Evolutionary conservation across 352 stramenopile species (phyloP).

Genomic region (Blastocystis hominis): DNA sequence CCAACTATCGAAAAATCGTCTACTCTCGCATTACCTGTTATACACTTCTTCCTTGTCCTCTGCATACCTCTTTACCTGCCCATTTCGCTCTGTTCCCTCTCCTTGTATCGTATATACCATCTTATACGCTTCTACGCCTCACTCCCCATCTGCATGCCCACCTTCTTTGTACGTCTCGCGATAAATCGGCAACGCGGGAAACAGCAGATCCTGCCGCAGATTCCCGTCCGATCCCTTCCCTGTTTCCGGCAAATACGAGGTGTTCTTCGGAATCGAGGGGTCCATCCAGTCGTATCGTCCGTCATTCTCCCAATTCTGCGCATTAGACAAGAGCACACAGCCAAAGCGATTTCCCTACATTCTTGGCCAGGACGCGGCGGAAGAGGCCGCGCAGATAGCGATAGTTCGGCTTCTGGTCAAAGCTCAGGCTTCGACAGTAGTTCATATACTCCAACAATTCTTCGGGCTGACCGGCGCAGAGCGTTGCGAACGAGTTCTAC

Average conservation of each 20-base stretch:
- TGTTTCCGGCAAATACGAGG: neutral
- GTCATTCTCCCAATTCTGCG: conserved; percentile 5
- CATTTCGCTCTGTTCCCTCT: too few relatives aligned
- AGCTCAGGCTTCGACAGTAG: conserved; percentile 81
- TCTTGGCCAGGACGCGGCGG: neutral
- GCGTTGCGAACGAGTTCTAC: conserved; percentile 62
- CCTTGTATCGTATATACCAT: too few relatives aligned
- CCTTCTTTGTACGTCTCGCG: conserved; percentile 36
- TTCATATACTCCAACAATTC: conserved; percentile 65
- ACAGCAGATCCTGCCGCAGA: neutral
- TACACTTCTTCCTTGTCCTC: too few relatives aligned
- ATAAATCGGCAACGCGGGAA: neutral
- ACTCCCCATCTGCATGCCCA: neutral
- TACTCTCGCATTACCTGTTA: too few relatives aligned
- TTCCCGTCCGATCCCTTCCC: neutral
- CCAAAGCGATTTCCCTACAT: neutral
- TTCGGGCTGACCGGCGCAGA: conserved; percentile 64
- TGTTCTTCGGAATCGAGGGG: neutral
- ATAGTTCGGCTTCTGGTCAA: conserved; percentile 86
- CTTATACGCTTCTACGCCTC: neutral
- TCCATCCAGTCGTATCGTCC: conserved; percentile 56
- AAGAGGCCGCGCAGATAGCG: conserved; percentile 80
- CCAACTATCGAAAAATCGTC: too few relatives aligned
- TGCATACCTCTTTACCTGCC: too few relatives aligned
- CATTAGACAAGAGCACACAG: neutral